phyloP scores from a whole-genome alignment of 345 rosid species.

The Salix koriyanagi region DNA sequence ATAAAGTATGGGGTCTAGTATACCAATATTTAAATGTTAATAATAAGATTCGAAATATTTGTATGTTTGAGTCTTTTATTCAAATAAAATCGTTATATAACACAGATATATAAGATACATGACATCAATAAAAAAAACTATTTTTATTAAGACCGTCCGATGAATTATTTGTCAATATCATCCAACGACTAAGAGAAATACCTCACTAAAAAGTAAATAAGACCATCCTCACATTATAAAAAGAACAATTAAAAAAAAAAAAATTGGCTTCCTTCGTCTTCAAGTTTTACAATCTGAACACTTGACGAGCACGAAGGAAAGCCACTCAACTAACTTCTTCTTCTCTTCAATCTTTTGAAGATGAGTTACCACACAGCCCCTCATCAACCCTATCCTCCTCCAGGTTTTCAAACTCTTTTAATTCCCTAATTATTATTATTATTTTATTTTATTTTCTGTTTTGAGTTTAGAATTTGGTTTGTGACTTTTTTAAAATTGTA shows the following conservation, averaged over 20 bases:
- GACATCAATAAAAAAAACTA: no score
- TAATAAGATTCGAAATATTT: no score
- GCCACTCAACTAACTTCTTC: not conserved
- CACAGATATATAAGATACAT: no score
- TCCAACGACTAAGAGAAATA: not conserved
- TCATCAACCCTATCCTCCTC: conserved; percentile 57
- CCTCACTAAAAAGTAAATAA: not conserved
- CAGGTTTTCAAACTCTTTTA: conserved; percentile 33
- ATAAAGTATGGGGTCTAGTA: no score
- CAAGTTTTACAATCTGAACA: no score
- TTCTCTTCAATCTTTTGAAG: not conserved
- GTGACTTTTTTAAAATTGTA: no score
- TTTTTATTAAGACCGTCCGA: not conserved
- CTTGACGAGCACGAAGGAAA: not conserved
- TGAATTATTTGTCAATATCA: not conserved
- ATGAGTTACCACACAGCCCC: conserved; percentile 64
- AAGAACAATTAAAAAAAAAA: not conserved
- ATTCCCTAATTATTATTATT: not conserved
- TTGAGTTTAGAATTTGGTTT: not conserved
- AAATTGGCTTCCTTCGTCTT: no score
- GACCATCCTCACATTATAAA: not conserved
- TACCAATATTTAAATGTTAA: no score
- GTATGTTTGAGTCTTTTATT: no score
- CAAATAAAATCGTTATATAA: no score
- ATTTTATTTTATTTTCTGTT: not conserved